phyloP scores from a whole-genome alignment of 306 rosid species.

The Casuarina glauca region DNA sequence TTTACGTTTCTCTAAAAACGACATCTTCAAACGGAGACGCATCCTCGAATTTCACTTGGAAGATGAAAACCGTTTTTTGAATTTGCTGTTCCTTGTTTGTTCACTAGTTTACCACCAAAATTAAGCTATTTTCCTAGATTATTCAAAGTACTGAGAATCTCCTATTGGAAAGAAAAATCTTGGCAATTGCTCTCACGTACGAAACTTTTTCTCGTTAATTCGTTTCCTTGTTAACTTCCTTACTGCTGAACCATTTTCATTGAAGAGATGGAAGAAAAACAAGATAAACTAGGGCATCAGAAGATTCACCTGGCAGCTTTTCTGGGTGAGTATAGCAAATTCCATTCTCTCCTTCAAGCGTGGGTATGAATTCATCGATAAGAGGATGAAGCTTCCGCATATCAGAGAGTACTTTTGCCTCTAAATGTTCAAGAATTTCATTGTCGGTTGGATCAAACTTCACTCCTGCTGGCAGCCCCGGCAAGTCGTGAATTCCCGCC shows the following conservation, averaged over 20 bases:
- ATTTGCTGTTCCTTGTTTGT: too few relatives aligned
- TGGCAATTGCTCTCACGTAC: conserved; percentile 22
- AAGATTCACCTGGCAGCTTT: conserved; percentile 69
- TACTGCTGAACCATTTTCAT: conserved; percentile 13
- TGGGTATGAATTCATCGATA: conserved; percentile 78
- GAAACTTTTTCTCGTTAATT: conserved; percentile 18
- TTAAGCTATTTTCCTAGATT: background rate
- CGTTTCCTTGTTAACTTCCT: conserved; percentile 4
- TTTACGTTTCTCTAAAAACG: conserved; percentile 25
- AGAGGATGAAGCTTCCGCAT: conserved; percentile 76
- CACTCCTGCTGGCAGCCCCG: conserved; percentile 85
- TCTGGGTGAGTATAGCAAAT: conserved; percentile 96
- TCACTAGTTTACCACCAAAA: too few relatives aligned
- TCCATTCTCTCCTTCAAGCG: conserved; percentile 85
- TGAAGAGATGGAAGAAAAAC: conserved; percentile 9
- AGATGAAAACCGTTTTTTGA: too few relatives aligned
- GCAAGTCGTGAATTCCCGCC: conserved; percentile 68
- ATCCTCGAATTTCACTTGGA: background rate
- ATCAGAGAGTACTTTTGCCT: conserved; percentile 64
- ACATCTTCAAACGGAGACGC: conserved; percentile 25
- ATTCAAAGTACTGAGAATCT: background rate
- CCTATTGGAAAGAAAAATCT: background rate
- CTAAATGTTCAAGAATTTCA: conserved; percentile 83
- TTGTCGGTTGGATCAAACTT: conserved; percentile 90
- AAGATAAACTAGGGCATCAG: conserved; percentile 22